Evolutionary conservation across 2,329 filamentous ascomycete species (phyloP).

Genomic region (Calonectria hongkongensis): DNA sequence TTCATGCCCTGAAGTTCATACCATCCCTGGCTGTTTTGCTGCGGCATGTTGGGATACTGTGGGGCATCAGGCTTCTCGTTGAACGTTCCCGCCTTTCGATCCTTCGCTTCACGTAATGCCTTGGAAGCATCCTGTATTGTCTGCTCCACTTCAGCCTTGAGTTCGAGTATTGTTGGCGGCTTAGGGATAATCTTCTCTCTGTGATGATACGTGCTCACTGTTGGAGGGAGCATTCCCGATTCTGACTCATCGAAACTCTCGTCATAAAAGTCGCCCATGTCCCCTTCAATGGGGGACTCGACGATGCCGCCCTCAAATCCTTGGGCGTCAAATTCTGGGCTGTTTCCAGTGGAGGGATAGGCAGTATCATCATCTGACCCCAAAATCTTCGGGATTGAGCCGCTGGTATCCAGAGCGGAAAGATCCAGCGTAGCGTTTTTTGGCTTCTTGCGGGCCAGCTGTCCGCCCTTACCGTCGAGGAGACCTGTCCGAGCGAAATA

Average conservation of each 20-base stretch:
- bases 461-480: slow-evolving; percentile 93
- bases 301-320: slow-evolving; percentile 63
- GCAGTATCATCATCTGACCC: slow-evolving; percentile 74
- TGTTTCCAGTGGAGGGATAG: slow-evolving; percentile 76
- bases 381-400: slow-evolving; percentile 61
- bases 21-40: slow-evolving; percentile 78
- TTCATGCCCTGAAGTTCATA: slow-evolving; percentile 93
- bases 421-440: slow-evolving; percentile 76
- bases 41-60: slow-evolving; percentile 63
- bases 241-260: slow-evolving; percentile 78
- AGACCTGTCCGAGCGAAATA: slow-evolving; percentile 97
- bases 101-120: slow-evolving; percentile 77
- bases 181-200: slow-evolving; percentile 87
- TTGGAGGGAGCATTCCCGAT: slow-evolving; percentile 92
- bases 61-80: slow-evolving; percentile 54
- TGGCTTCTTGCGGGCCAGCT: slow-evolving; percentile 84
- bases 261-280: slow-evolving; percentile 71
- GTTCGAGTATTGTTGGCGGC: slow-evolving; percentile 86
- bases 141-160: slow-evolving; percentile 80
- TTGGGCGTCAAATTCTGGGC: slow-evolving; percentile 71
- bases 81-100: slow-evolving; percentile 59
- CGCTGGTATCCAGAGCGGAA: slow-evolving; percentile 66
- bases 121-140: slow-evolving; percentile 82
- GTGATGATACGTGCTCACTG: slow-evolving; percentile 95
- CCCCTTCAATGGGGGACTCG: slow-evolving; percentile 70